Conservation (phyloP, 208 protist species). For the Crithidia sp. region DNA sequence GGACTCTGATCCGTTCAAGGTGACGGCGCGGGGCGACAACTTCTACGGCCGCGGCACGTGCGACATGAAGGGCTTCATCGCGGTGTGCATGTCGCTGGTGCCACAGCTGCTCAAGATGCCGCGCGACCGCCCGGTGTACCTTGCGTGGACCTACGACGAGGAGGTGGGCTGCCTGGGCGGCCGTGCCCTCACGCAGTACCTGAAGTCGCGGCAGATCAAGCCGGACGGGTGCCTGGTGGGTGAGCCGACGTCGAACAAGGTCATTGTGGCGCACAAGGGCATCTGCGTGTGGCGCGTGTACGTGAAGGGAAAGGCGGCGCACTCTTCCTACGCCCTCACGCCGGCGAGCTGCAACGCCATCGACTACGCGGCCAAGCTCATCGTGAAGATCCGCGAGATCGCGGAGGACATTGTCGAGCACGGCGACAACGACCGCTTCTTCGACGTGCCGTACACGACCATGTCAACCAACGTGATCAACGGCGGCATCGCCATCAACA, state of each 20-base stretch:
- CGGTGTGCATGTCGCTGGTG: conserved; percentile 56
- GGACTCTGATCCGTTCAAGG: conserved; percentile 49
- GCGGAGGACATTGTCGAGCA: conserved; percentile 40
- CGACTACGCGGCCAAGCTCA: conserved; percentile 55
- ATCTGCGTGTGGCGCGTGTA: conserved; percentile 39
- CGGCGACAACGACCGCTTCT: conserved; percentile 29
- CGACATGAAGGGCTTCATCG: conserved; percentile 70
- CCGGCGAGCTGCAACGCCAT: conserved; percentile 55
- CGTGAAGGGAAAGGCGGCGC: conserved; percentile 39
- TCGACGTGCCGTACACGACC: conserved; percentile 39
- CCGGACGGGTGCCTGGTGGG: conserved; percentile 62
- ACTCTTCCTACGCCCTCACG: conserved; percentile 51
- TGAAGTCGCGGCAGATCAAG: conserved; percentile 42
- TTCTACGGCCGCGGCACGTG: conserved; percentile 61
- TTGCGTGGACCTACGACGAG: conserved; percentile 60
- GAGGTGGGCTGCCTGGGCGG: conserved; percentile 55
- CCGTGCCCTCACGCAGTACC: conserved; percentile 35
- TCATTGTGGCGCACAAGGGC: conserved; percentile 65
- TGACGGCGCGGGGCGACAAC: conserved; percentile 34
- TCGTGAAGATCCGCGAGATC: conserved; percentile 55
- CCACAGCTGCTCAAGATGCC: conserved; percentile 49
- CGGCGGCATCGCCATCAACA: conserved; percentile 64
- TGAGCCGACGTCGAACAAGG: conserved; percentile 62
- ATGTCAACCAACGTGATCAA: conserved; percentile 61
- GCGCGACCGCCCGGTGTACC: conserved; percentile 46